Percentiles rank a stretch among this genome's conserved stretches.
These are phyloP conservation scores for Carex littledalei DNA, from an alignment of 176 grass and related monocot genomes.

Conservation along the genomic window DNA sequence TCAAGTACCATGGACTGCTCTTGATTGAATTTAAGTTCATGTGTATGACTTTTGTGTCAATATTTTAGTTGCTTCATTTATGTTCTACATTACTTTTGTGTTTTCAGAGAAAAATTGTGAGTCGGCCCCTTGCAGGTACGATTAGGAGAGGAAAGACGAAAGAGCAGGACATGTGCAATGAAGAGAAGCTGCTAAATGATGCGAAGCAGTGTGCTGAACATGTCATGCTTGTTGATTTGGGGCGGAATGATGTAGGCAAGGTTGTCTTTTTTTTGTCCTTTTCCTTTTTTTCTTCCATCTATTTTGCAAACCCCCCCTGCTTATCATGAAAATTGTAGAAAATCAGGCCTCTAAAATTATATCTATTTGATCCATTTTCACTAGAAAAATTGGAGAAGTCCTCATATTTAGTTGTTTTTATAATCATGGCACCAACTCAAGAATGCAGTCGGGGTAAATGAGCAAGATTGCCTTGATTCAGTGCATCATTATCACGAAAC, in stretches of 20 bases:
- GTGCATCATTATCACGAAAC: neutral
- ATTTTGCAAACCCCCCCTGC: neutral
- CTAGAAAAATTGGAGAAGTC: neutral
- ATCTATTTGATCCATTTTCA: neutral
- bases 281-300: neutral
- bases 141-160: slow-evolving; percentile 61
- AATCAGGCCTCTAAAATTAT: neutral
- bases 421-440: neutral
- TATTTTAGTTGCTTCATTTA: neutral
- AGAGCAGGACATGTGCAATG: slow-evolving; percentile 50
- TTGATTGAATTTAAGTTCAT: neutral
- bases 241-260: slow-evolving; percentile 86
- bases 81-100: neutral
- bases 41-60: neutral
- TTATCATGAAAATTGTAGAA: neutral
- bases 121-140: slow-evolving; percentile 83
- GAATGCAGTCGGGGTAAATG: neutral
- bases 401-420: neutral
- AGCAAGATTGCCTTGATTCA: neutral
- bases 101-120: slow-evolving; percentile 59
- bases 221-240: slow-evolving; percentile 91
- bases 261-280: slow-evolving; percentile 10
- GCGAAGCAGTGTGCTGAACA: slow-evolving; percentile 92
- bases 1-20: neutral
- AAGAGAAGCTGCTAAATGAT: slow-evolving; percentile 71